Evolutionary conservation across 2,329 filamentous ascomycete species (phyloP).

Genomic region (Fusarium continuum): DNA sequence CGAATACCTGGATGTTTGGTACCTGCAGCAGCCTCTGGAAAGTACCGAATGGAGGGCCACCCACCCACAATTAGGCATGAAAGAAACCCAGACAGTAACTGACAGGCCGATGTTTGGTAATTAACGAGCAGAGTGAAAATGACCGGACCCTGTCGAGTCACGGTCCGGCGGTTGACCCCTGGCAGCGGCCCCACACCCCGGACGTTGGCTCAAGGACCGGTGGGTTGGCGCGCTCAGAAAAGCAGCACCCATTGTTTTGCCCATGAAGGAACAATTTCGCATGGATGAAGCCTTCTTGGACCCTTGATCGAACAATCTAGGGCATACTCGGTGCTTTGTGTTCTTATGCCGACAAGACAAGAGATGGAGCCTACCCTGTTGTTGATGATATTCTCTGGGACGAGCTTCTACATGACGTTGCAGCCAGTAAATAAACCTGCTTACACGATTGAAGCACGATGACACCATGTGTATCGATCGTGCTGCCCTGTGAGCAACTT

Average conservation of each 20-base stretch:
- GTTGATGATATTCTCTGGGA: neutral
- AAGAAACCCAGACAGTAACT: constrained; percentile 9
- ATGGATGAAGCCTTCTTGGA: constrained; percentile 13
- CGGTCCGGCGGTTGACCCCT: constrained; percentile 32
- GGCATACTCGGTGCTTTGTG: neutral
- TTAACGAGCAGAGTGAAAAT: constrained; percentile 26
- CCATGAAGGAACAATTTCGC: constrained; percentile 15
- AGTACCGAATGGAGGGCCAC: constrained; percentile 36
- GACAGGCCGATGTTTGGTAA: constrained; percentile 20
- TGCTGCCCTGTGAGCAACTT: neutral
- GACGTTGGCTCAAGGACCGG: constrained; percentile 35
- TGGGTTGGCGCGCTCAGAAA: constrained; percentile 35
- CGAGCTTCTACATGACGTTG: constrained; percentile 1
- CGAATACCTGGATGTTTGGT: constrained; percentile 28
- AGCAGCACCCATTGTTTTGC: constrained; percentile 18
- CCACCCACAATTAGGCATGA: constrained; percentile 33
- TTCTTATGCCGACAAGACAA: constrained; percentile 18
- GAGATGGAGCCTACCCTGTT: constrained; percentile 12
- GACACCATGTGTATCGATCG: constrained; percentile 9
- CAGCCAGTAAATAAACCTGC: constrained; percentile 7
- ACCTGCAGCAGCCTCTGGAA: constrained; percentile 31
- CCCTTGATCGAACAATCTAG: constrained; percentile 14
- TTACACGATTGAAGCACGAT: constrained; percentile 15
- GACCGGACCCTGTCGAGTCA: constrained; percentile 20
- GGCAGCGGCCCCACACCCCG: constrained; percentile 42